Percentiles rank a stretch among this genome's conserved stretches.
Evolutionary conservation across 2,329 filamentous ascomycete species (phyloP).

Genomic region (Cordyceps farinosa): DNA sequence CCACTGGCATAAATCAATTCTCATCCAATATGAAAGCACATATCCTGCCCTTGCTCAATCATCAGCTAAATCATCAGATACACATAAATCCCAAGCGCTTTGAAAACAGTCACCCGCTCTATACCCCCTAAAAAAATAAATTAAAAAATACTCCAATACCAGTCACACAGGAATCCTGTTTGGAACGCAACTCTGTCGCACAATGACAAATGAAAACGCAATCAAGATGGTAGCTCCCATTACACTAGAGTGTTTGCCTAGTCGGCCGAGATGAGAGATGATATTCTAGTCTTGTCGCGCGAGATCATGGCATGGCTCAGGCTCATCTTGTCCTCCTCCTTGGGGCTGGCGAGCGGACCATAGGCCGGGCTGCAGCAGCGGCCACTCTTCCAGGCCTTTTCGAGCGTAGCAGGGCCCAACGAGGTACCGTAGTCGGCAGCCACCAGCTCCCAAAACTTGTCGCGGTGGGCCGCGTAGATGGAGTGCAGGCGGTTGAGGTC

Average conservation of each 20-base stretch:
- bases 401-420: slow-evolving; percentile 59
- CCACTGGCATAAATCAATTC: neutral
- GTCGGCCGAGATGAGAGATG: slow-evolving; percentile 42
- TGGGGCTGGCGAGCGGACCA: slow-evolving; percentile 47
- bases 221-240: neutral
- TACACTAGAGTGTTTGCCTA: neutral
- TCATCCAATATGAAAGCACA: neutral
- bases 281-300: slow-evolving; percentile 58
- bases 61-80: neutral
- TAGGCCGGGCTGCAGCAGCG: slow-evolving; percentile 39
- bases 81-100: slow-evolving; percentile 1
- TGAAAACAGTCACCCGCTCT: neutral
- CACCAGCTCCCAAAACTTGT: slow-evolving; percentile 69
- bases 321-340: slow-evolving; percentile 37
- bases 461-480: slow-evolving; percentile 67
- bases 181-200: neutral
- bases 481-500: slow-evolving; percentile 64
- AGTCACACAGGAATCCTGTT: neutral
- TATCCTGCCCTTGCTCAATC: neutral
- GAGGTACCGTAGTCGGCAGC: slow-evolving; percentile 68
- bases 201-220: neutral
- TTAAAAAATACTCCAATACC: neutral
- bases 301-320: slow-evolving; percentile 35
- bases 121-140: neutral
- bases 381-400: slow-evolving; percentile 64